Conservation (phyloP, 2,329 filamentous ascomycete species). For the Neofusicoccum parvum region DNA sequence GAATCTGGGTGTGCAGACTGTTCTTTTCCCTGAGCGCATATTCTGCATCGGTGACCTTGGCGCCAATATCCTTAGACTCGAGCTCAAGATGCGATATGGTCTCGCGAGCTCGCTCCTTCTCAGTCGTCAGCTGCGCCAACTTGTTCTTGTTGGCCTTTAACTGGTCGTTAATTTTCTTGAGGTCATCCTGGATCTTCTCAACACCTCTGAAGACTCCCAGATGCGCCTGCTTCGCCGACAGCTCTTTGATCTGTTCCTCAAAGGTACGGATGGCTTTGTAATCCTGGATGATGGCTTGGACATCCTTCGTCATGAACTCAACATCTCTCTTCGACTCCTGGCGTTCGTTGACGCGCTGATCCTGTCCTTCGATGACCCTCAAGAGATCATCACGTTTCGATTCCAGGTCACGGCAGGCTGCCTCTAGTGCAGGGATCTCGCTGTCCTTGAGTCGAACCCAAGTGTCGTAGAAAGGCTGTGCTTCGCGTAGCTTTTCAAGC, state of each 20-base stretch:
- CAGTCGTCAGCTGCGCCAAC: slow-evolving; percentile 66
- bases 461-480: slow-evolving; percentile 67
- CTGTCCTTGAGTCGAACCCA: slow-evolving; percentile 66
- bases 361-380: slow-evolving; percentile 60
- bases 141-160: slow-evolving; percentile 64
- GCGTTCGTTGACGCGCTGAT: slow-evolving; percentile 63
- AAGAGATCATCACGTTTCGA: slow-evolving; percentile 42
- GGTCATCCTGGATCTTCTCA: slow-evolving; percentile 81
- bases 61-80: slow-evolving; percentile 72
- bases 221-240: slow-evolving; percentile 74
- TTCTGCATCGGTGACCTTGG: slow-evolving; percentile 69
- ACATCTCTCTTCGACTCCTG: slow-evolving; percentile 71
- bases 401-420: slow-evolving; percentile 60
- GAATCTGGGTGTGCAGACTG: slow-evolving; percentile 69
- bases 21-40: slow-evolving; percentile 82
- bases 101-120: slow-evolving; percentile 71
- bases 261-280: slow-evolving; percentile 71
- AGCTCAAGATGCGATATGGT: slow-evolving; percentile 73
- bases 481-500: slow-evolving; percentile 60
- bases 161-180: slow-evolving; percentile 68
- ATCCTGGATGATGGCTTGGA: slow-evolving; percentile 74
- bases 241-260: slow-evolving; percentile 71
- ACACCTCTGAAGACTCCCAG: slow-evolving; percentile 67
- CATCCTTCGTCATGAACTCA: slow-evolving; percentile 74
- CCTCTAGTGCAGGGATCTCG: slow-evolving; percentile 71